Evolutionary conservation across 495 filamentous ascomycete genomes (phyloP).

Genomic region (Pyronema omphalodes): DNA sequence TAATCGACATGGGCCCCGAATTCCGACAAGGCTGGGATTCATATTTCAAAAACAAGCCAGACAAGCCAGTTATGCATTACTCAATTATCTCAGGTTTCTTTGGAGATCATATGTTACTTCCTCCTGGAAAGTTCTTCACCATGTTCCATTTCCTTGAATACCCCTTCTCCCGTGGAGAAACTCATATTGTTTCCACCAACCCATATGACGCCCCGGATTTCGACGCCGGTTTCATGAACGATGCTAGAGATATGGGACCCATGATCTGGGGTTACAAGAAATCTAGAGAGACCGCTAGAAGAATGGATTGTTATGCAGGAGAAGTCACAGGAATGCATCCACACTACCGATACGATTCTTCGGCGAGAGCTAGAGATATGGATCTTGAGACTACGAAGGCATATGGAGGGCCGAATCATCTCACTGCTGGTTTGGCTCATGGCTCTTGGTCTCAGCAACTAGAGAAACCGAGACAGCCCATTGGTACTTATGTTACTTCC

Average conservation of each 20-base stretch:
- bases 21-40: conserved; percentile 55
- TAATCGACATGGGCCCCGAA: conserved; percentile 47
- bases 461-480: conserved; percentile 30
- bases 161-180: conserved; percentile 58
- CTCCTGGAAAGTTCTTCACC: conserved; percentile 64
- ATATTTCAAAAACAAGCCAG: conserved; percentile 71
- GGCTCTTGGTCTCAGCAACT: conserved; percentile 29
- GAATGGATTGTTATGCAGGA: conserved; percentile 62
- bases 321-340: conserved; percentile 54
- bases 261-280: conserved; percentile 81
- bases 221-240: conserved; percentile 72
- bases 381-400: conserved; percentile 54
- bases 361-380: conserved; percentile 51
- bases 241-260: conserved; percentile 63
- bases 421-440: conserved; percentile 48
- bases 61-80: conserved; percentile 78
- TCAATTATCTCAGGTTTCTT: conserved; percentile 50
- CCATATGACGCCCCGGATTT: conserved; percentile 63
- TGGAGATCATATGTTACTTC: conserved; percentile 54
- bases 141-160: conserved; percentile 83
- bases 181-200: conserved; percentile 50
- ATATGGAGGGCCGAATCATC: conserved; percentile 54
- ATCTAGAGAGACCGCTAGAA: conserved; percentile 59
- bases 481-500: conserved; percentile 31
- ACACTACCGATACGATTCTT: conserved; percentile 47